Conservation (phyloP, 1,139 yeast genomes). For the Arxiozyma telluris region DNA sequence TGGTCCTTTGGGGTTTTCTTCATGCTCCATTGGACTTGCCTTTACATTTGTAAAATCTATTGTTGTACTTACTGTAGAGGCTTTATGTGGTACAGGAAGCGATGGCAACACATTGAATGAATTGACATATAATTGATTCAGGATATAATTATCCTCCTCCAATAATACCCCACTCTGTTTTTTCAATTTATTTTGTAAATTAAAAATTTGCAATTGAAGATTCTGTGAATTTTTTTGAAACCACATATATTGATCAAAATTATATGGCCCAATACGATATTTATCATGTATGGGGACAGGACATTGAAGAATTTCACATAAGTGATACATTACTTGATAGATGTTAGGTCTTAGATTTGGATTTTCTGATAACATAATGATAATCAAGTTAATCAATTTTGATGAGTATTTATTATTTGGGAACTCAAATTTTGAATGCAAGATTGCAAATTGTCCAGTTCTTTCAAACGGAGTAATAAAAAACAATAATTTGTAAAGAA, state of each 20-base stretch:
- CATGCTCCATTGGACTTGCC: background rate
- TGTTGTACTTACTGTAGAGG: background rate
- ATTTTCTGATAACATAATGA: slow-evolving; percentile 71
- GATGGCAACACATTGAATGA: slow-evolving; percentile 27
- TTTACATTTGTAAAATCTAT: background rate
- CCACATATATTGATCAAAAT: slow-evolving; percentile 31
- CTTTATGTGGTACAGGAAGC: slow-evolving; percentile 12
- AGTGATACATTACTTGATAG: slow-evolving; percentile 67
- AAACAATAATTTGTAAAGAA: slow-evolving; percentile 82
- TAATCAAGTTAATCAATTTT: slow-evolving; percentile 60
- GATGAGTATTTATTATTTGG: slow-evolving; percentile 47
- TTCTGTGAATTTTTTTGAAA: slow-evolving; percentile 32
- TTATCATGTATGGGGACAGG: slow-evolving; percentile 44
- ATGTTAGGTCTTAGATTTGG: slow-evolving; percentile 82
- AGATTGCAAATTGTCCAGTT: slow-evolving; percentile 59
- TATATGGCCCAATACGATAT: slow-evolving; percentile 34
- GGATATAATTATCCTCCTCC: slow-evolving; percentile 12
- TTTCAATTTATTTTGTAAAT: slow-evolving; percentile 20
- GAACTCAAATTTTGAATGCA: slow-evolving; percentile 52
- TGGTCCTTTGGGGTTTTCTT: background rate
- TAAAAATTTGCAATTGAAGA: slow-evolving; percentile 26
- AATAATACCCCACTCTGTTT: slow-evolving; percentile 13
- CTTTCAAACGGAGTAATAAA: slow-evolving; percentile 93
- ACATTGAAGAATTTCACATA: slow-evolving; percentile 48
- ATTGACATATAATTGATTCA: slow-evolving; percentile 22